Conservation (phyloP, 345 rosid genomes). For the Boechera retrofracta region DNA sequence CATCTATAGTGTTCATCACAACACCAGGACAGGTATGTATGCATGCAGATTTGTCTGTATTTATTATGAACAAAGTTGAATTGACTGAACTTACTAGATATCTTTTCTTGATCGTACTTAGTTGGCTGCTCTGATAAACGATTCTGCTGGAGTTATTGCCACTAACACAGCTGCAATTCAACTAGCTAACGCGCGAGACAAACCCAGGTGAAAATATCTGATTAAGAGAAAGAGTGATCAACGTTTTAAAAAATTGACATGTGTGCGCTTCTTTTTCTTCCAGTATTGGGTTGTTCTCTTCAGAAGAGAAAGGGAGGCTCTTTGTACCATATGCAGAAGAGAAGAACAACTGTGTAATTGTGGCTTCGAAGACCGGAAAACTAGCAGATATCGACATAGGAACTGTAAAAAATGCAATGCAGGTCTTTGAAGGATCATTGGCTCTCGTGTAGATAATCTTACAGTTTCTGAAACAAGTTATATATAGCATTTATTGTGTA, state of each 20-base stretch:
- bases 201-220: constrained; percentile 61
- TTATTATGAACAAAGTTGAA: background rate
- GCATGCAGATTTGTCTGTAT: background rate
- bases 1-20: constrained; percentile 77
- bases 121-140: constrained; percentile 90
- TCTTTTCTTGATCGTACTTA: constrained; percentile 43
- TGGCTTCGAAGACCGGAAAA: constrained; percentile 75
- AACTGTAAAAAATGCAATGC: constrained; percentile 64
- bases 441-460: constrained; percentile 63
- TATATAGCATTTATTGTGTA: constrained; percentile 32
- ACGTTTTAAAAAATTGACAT: constrained; percentile 14
- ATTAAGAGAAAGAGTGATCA: constrained; percentile 7
- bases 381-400: constrained; percentile 66
- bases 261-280: constrained; percentile 30
- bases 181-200: constrained; percentile 80
- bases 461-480: constrained; percentile 30
- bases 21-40: constrained; percentile 83
- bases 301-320: constrained; percentile 70
- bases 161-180: constrained; percentile 93
- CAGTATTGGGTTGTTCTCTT: constrained; percentile 86
- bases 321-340: constrained; percentile 73
- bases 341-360: constrained; percentile 60
- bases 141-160: constrained; percentile 87
- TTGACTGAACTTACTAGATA: constrained; percentile 11
- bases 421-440: constrained; percentile 63